phyloP scores from a whole-genome alignment of 2,329 filamentous ascomycete species.

The Magnaporthiopsis incrustans region DNA sequence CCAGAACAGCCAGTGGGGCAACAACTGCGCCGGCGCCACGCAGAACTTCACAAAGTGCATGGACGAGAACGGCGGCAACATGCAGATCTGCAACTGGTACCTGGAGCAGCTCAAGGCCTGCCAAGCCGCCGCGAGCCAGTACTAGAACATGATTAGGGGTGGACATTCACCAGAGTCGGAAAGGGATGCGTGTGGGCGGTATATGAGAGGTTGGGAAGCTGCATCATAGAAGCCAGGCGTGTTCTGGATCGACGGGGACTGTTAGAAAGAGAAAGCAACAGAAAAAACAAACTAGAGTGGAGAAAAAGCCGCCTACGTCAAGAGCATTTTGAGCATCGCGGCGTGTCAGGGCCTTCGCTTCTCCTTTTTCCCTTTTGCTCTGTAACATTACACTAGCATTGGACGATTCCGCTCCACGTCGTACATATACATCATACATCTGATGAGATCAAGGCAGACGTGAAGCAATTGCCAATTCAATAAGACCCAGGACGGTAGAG shows the following conservation, averaged over 20 bases:
- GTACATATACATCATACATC: neutral
- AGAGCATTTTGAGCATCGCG: neutral
- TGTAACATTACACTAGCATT: conserved; percentile 8
- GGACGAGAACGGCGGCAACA: conserved; percentile 88
- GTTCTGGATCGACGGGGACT: neutral
- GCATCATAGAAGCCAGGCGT: neutral
- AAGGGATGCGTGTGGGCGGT: no score
- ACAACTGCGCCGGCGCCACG: conserved; percentile 72
- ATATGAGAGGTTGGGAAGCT: neutral
- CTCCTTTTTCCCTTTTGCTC: neutral
- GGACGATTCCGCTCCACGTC: conserved; percentile 4
- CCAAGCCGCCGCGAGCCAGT: conserved; percentile 67
- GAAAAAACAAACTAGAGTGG: neutral
- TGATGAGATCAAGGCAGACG: neutral
- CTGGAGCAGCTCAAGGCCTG: conserved; percentile 92
- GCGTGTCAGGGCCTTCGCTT: neutral
- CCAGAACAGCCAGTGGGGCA: conserved; percentile 46
- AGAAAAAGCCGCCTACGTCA: neutral
- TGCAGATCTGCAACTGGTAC: conserved; percentile 97
- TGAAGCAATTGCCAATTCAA: neutral
- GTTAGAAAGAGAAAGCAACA: neutral
- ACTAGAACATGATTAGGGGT: conserved; percentile 35
- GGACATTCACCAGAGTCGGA: no score
- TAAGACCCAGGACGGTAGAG: neutral
- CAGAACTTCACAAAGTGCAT: conserved; percentile 90